A percentile compares a stretch with the other conserved stretches of the same genome.
Evolutionary conservation across 2,329 filamentous ascomycete species (phyloP).

Genomic region (Phialophora expanda): DNA sequence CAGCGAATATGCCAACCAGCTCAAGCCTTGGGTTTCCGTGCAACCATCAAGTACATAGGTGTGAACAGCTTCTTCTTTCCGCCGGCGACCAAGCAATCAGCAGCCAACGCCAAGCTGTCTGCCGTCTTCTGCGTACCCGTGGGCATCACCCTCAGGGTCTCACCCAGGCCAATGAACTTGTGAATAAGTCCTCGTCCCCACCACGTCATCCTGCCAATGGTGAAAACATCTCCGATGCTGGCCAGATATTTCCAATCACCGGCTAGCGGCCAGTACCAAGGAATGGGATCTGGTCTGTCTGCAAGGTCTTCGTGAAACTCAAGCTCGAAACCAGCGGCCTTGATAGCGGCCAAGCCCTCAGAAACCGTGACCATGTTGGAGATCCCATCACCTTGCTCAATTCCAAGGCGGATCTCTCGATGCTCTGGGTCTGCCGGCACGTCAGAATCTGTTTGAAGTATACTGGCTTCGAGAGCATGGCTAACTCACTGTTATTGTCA

Average conservation of each 20-base stretch:
- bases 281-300: slow-evolving; percentile 71
- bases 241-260: slow-evolving; percentile 85
- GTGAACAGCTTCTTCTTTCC: slow-evolving; percentile 92
- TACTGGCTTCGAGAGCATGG: neutral
- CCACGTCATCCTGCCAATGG: slow-evolving; percentile 87
- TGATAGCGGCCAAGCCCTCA: slow-evolving; percentile 81
- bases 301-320: slow-evolving; percentile 86
- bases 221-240: slow-evolving; percentile 72
- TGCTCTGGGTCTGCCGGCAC: slow-evolving; percentile 63
- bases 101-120: slow-evolving; percentile 80
- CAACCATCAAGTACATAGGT: slow-evolving; percentile 97
- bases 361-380: slow-evolving; percentile 93
- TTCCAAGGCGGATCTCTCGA: slow-evolving; percentile 87
- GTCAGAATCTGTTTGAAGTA: neutral
- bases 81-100: slow-evolving; percentile 84
- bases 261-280: slow-evolving; percentile 93
- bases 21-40: slow-evolving; percentile 70
- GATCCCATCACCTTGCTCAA: slow-evolving; percentile 95
- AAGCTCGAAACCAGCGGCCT: slow-evolving; percentile 84
- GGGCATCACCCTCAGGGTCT: slow-evolving; percentile 76
- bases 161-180: slow-evolving; percentile 75
- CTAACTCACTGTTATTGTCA: slow-evolving; percentile 72
- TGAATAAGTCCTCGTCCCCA: slow-evolving; percentile 77
- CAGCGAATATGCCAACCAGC: neutral
- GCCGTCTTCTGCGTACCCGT: slow-evolving; percentile 92